Evolutionary conservation across 257 asterid genomes (phyloP), one percentile per base, ranked within the genome.

Genomic region (Cinchona pubescens): DNA sequence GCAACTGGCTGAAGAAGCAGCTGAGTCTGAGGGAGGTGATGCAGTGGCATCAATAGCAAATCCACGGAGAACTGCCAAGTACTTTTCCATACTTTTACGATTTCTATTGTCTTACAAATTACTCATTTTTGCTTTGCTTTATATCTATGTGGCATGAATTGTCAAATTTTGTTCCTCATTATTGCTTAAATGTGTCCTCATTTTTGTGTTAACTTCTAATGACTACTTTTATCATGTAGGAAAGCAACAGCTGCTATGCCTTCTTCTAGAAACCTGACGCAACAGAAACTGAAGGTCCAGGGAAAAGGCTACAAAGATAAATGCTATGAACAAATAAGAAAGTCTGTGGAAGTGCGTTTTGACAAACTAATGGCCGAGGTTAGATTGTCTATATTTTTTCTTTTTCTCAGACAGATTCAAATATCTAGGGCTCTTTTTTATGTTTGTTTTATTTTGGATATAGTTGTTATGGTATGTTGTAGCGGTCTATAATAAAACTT

Each of bases 21-120:
- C 92, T 82, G 99, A 95, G 90, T 98, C 99, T 77, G 99, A 91
- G 84, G 99, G 98, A 81, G 96, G 88, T 86, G 97, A 92, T 76
- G 91, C 87, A 65, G 84, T 94, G 94, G 96, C 90, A 74, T 83
- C 95, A 75, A 75, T 88, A 38, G 85, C 96, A 71, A 92, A 92
- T 88, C 97, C 97, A 79, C 96, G 91, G 69, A 84, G 90, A 88
- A 88, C 79, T 86, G 83, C 83, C 81, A 92, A 89, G 98, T 94
- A 94, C 43, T 69, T 69, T 74, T 78, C 21, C 16, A 35, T 65
- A 60, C 23, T 72, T n/a, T 55, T 46, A 8, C 42, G 37, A 1
- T 29, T 35, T 38, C 25, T 11, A 19, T 38, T 61, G 55, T 78
- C 38, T 49, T 55, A 21, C 25, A 16, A 35, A 16, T 66, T 35